Evolutionary conservation across 257 asterid genomes (phyloP).

Genomic region (Gentiana dahurica): DNA sequence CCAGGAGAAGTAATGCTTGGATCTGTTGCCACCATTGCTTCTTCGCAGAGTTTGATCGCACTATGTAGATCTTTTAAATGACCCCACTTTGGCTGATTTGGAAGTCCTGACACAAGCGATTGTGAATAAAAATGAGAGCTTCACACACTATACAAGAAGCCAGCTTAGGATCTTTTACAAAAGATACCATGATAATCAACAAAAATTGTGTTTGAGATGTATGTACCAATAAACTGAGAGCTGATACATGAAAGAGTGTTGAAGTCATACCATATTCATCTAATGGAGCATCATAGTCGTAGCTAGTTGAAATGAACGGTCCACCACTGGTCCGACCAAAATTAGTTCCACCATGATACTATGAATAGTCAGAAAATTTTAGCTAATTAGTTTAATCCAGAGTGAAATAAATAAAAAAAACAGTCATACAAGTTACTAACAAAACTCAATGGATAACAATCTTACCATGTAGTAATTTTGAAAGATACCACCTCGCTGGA

Average conservation of each 20-base stretch:
- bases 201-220: background rate
- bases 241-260: background rate
- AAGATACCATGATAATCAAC: background rate
- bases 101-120: slow-evolving; percentile 30
- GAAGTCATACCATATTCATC: slow-evolving; percentile 70
- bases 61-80: slow-evolving; percentile 75
- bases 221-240: background rate
- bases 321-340: slow-evolving; percentile 81
- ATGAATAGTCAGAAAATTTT: slow-evolving; percentile 5
- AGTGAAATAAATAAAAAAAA: too few species aligned
- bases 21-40: slow-evolving; percentile 63
- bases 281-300: slow-evolving; percentile 92
- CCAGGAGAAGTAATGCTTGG: slow-evolving; percentile 61
- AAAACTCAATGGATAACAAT: background rate
- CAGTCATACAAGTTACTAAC: too few species aligned
- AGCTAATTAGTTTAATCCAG: background rate
- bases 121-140: background rate
- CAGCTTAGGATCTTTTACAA: background rate
- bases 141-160: background rate
- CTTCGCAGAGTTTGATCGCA: slow-evolving; percentile 82
- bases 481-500: slow-evolving; percentile 86
- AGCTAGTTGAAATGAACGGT: slow-evolving; percentile 75
- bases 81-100: slow-evolving; percentile 80
- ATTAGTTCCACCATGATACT: slow-evolving; percentile 97
- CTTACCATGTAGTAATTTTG: slow-evolving; percentile 92